Evolutionary conservation across 1,284 basidiomycete genomes (phyloP), one percentile per base, ranked within the genome.

Genomic region (Grifola frondosa): DNA sequence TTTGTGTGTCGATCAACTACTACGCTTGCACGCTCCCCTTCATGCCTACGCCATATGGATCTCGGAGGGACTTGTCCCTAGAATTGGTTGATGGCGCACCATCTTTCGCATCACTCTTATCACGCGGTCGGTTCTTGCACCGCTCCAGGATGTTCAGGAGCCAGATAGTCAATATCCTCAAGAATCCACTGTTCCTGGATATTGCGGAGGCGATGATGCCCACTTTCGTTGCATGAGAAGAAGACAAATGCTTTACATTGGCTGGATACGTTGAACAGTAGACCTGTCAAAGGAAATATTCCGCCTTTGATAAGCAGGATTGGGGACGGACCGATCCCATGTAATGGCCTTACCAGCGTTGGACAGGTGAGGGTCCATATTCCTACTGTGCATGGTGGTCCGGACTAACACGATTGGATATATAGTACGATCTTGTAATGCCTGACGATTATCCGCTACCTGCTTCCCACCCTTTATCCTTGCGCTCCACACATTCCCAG

Each of bases 111-210:
- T 53, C 65, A 2, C 58, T 81, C 17, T 62, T 84, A 29, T 69
- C 74, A 1, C 62, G 53, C 7, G 52, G 58, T 9, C 68, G 75
- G 4, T 81, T 83, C 57, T 49, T 75, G 34, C 55, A 71, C 26
- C 71, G 80, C 3, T 68, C 63, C 22, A 54, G 52, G 16, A 51
- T 63, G 34, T 58, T 76, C 26, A 68, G 68, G 50, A 55, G 59
- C 24, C 71, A 76, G 52, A 58, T 67, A 1, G 53, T 53, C 9
- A 45, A 52, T 3, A 55, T 62, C 15, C 52, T 73, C 3, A 58
- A 56, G 2, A 71, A 80, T 50, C 79, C 78, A 2, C 57, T 80
- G 15, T 72, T 78, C 40, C 58, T 71, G 25, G 77, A 81, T 37
- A 63, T 79, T n/a, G 57, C 58, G 1, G 48, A 38, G 6, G 61